A percentile compares a stretch with the other conserved stretches of the same genome.
These are phyloP conservation scores for Metschnikowia gelsemii DNA, from an alignment of 805 yeast species.

Conservation along the genomic window DNA sequence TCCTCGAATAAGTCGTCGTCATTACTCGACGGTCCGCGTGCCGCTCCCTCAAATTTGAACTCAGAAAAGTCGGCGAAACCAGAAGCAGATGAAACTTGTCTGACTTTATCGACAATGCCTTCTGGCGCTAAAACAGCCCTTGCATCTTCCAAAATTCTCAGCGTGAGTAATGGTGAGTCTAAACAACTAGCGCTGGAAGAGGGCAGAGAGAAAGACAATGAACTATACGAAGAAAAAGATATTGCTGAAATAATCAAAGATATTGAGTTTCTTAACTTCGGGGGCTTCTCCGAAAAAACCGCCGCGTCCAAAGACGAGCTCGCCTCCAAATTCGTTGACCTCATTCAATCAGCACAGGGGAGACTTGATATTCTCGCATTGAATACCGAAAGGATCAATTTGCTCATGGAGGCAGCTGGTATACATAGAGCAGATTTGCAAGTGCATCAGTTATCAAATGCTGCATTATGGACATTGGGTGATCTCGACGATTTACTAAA, in stretches of 20 bases:
- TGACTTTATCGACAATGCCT: not conserved
- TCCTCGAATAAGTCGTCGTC: too few relatives aligned
- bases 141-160: not conserved
- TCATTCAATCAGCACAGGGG: constrained; percentile 29
- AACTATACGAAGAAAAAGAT: constrained; percentile 7
- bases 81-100: not conserved
- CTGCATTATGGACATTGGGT: constrained; percentile 21
- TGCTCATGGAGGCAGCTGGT: constrained; percentile 17
- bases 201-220: not conserved
- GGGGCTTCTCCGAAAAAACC: constrained; percentile 18
- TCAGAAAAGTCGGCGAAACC: too few relatives aligned
- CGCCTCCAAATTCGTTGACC: constrained; percentile 21
- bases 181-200: not conserved
- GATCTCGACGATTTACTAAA: constrained; percentile 15
- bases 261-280: constrained; percentile 15
- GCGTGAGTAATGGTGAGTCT: not conserved
- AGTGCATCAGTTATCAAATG: constrained; percentile 13
- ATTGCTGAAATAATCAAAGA: constrained; percentile 7
- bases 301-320: constrained; percentile 11
- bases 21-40: too few relatives aligned
- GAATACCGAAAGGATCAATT: constrained; percentile 20
- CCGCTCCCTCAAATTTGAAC: too few relatives aligned
- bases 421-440: constrained; percentile 1
- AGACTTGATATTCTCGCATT: constrained; percentile 23
- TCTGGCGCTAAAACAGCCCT: not conserved